A percentile compares a stretch with the other conserved stretches of the same genome.
Evolutionary conservation across 2,329 filamentous ascomycete species (phyloP).

Genomic region (Fusarium napiforme): DNA sequence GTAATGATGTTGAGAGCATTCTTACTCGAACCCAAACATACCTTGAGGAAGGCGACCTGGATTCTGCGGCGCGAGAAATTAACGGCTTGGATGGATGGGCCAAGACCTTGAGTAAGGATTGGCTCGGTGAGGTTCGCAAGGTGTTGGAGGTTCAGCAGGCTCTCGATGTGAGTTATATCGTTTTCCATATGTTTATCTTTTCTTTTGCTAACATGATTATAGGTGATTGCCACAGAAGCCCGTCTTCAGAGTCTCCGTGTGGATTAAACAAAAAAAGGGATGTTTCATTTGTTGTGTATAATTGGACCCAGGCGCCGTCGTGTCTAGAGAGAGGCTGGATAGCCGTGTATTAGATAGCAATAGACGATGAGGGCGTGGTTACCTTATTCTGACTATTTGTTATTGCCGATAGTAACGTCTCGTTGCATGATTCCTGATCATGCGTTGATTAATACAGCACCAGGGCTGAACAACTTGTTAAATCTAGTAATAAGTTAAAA

Average conservation of each 20-base stretch:
- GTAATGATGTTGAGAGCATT: conserved; percentile 93
- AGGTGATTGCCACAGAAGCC: conserved; percentile 92
- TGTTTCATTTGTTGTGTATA: conserved; percentile 53
- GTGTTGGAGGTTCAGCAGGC: conserved; percentile 96
- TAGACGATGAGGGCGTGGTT: conserved; percentile 47
- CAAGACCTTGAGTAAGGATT: conserved; percentile 93
- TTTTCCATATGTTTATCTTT: neutral
- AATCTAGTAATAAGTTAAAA: neutral
- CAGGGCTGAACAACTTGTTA: neutral
- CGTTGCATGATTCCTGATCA: neutral
- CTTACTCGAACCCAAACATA: conserved; percentile 88
- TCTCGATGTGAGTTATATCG: conserved; percentile 78
- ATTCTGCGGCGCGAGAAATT: conserved; percentile 93
- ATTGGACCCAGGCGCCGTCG: conserved; percentile 43
- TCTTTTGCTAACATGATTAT: conserved; percentile 32
- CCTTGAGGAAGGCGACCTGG: conserved; percentile 92
- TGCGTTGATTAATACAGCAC: neutral
- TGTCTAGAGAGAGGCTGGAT: conserved; percentile 43
- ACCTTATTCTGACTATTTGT: conserved; percentile 23
- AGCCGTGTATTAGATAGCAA: conserved; percentile 53
- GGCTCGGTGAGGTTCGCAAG: conserved; percentile 89
- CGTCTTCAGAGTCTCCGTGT: conserved; percentile 87
- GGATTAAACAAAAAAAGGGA: conserved; percentile 64
- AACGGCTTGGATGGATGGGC: conserved; percentile 94
- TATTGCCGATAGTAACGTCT: neutral